Evolutionary conservation across 2,329 filamentous ascomycete genomes (phyloP), one percentile per base, ranked within the genome.

Genomic region (Talaromyces verruculosus): DNA sequence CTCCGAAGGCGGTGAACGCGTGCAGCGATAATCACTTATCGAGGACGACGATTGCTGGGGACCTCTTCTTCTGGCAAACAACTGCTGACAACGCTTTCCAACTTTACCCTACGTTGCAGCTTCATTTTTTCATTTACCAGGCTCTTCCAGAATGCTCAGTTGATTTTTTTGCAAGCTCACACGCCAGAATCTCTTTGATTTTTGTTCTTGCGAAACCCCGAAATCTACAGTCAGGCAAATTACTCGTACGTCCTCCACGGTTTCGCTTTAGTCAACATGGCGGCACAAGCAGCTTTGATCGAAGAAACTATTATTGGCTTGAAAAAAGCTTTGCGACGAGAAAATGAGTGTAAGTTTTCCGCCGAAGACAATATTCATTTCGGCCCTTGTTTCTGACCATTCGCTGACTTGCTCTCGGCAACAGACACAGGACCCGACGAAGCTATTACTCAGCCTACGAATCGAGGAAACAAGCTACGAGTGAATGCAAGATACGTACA

Each of bases 381-480:
- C 43, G 17, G 19, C 8, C 22, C 19, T 43, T 19, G 11, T 57
- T 10, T 57, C 15, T 3, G 6, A 35, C 5, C 33, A 13, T 37
- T 57, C 19, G 33, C 53, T 57, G 13, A 57, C n/a, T 17, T 57
- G n/a, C 53, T 57, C 58, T 63, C 41, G 11, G 10, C 51, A 47
- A 53, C 65, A 80, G 78, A 77, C 69, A 71, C 73, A 19, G 78
- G 73, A 28, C 76, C 84, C 41, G 86, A 88, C 70, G 83, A 85
- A 60, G 77, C 80, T 53, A 84, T 87, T 69, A 80, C 80, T 30
- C 79, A 82, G 65, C 82, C 83, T 61, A 84, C 84, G 61, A 87
- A 87, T 73, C 82, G 85, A 72, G 85, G 85, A 65, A 87, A 88
- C 74, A 89, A 88, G 75, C 79, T 89, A 70, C 84, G 84, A 74